phyloP scores from a whole-genome alignment of 2,329 filamentous ascomycete genomes.

The Colletotrichum tabaci region DNA sequence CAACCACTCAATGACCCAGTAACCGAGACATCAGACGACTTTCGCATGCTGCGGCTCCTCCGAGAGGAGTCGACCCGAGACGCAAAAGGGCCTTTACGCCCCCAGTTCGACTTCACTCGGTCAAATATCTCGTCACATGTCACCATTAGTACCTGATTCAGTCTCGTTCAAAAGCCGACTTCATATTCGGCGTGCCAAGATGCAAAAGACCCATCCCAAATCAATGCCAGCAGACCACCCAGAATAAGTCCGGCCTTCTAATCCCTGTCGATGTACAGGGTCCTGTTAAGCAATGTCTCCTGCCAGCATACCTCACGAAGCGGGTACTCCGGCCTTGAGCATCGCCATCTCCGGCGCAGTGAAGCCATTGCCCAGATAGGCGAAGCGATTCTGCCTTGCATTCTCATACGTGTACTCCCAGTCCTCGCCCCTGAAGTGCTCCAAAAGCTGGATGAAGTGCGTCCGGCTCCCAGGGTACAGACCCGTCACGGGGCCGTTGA shows the following conservation, averaged over 20 bases:
- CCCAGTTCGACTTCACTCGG: neutral
- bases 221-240: conserved; percentile 38
- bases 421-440: conserved; percentile 65
- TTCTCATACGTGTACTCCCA: conserved; percentile 65
- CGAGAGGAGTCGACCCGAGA: neutral
- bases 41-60: conserved; percentile 13
- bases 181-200: conserved; percentile 17
- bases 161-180: neutral
- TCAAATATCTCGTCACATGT: neutral
- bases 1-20: neutral
- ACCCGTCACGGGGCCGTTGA: conserved; percentile 62
- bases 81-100: neutral
- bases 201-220: conserved; percentile 8
- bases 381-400: conserved; percentile 59
- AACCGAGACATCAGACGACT: conserved; percentile 12
- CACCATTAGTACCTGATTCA: neutral
- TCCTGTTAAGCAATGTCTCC: neutral
- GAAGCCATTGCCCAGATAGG: conserved; percentile 69
- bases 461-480: conserved; percentile 66
- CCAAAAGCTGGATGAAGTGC: conserved; percentile 69
- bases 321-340: conserved; percentile 35
- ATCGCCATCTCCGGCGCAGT: conserved; percentile 58
- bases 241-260: neutral
- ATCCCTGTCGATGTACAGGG: conserved; percentile 6
- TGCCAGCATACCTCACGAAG: neutral